Conservation (phyloP, 495 filamentous ascomycete genomes). For the Aspergillus wentii region DNA sequence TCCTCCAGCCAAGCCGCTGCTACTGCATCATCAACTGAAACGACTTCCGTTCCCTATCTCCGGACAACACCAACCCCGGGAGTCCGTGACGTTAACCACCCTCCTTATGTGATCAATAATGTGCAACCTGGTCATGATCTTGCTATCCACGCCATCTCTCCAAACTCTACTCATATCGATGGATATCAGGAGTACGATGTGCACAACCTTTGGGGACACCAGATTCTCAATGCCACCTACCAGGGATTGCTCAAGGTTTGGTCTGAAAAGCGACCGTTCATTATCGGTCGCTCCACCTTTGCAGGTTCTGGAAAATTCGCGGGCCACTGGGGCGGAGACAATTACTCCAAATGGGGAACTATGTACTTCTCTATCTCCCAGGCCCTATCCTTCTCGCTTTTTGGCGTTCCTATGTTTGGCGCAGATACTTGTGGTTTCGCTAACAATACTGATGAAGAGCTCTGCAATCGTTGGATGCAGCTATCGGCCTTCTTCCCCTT, state of each 20-base stretch:
- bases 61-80: conserved; percentile 63
- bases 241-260: conserved; percentile 60
- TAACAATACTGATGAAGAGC: conserved; percentile 65
- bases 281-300: conserved; percentile 82
- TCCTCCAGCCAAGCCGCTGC: conserved; percentile 46
- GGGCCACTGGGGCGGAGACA: conserved; percentile 88
- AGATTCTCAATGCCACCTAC: conserved; percentile 77
- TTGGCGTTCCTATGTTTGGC: conserved; percentile 87
- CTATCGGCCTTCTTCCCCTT: conserved; percentile 83
- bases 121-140: conserved; percentile 64
- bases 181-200: conserved; percentile 75
- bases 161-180: conserved; percentile 74
- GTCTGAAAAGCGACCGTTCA: conserved; percentile 70
- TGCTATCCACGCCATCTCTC: conserved; percentile 65
- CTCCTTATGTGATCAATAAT: conserved; percentile 79
- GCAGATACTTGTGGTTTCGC: conserved; percentile 78
- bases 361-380: conserved; percentile 81
- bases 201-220: conserved; percentile 72
- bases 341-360: conserved; percentile 60
- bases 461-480: conserved; percentile 86
- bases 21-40: conserved; percentile 24
- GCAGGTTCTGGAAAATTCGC: conserved; percentile 75
- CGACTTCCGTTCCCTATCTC: conserved; percentile 46
- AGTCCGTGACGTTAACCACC: conserved; percentile 69
- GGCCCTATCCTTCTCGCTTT: conserved; percentile 72